phyloP scores from a whole-genome alignment of 2,329 filamentous ascomycete genomes.

The Diaporthe eres region DNA sequence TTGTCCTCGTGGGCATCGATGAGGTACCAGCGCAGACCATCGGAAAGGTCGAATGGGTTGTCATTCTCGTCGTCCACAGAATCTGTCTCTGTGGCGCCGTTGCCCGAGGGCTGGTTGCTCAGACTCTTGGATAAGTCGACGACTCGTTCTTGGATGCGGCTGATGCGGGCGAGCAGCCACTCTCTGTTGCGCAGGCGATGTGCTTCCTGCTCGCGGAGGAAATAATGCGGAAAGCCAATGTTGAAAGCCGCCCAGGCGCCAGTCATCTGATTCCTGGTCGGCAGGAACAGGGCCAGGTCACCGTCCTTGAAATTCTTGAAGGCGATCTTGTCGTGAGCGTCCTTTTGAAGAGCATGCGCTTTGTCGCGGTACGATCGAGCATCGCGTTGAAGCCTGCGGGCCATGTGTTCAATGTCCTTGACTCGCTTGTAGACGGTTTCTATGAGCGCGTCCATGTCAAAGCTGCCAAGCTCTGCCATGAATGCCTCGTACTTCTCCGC shows the following conservation, averaged over 20 bases:
- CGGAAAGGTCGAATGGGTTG: conserved; percentile 96
- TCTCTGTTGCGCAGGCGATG: conserved; percentile 89
- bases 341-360: conserved; percentile 83
- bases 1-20: conserved; percentile 96
- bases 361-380: conserved; percentile 89
- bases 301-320: conserved; percentile 97
- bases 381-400: conserved; percentile 94
- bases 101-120: conserved; percentile 54
- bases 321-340: conserved; percentile 95
- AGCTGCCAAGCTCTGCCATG: conserved; percentile 79
- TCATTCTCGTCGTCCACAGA: conserved; percentile 82
- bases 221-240: conserved; percentile 96
- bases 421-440: conserved; percentile 91
- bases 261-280: conserved; percentile 93
- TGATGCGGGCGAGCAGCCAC: conserved; percentile 96
- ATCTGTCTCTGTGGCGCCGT: conserved; percentile 61
- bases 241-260: conserved; percentile 99
- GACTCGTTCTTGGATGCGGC: conserved; percentile 90
- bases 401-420: conserved; percentile 93
- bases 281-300: conserved; percentile 92
- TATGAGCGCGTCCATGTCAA: conserved; percentile 87
- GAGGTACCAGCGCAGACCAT: conserved; percentile 95
- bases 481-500: conserved; percentile 81
- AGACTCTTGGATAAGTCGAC: conserved; percentile 91
- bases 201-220: conserved; percentile 90